These are phyloP conservation scores for Cryptococcus sp. DNA, from an alignment of 1,284 basidiomycete species.

Conservation along the genomic window DNA sequence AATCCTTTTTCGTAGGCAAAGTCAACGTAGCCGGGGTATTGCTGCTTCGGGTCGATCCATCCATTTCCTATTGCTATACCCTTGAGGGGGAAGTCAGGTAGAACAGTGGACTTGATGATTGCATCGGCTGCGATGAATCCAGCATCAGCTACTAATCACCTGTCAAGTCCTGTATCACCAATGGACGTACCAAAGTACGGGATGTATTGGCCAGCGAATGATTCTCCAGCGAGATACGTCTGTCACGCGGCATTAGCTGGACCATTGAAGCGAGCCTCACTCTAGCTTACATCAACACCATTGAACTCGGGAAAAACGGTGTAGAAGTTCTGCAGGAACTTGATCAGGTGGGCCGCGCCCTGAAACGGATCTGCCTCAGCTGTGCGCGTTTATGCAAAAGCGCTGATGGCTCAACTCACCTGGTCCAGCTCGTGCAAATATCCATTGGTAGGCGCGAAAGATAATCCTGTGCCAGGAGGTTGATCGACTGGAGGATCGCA, in stretches of 20 bases:
- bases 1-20: constrained; percentile 80
- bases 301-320: constrained; percentile 85
- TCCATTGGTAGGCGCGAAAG: constrained; percentile 80
- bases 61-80: constrained; percentile 95
- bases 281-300: constrained; percentile 71
- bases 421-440: constrained; percentile 78
- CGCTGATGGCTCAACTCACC: constrained; percentile 53
- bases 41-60: constrained; percentile 87
- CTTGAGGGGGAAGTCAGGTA: constrained; percentile 61
- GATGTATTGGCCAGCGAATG: constrained; percentile 98
- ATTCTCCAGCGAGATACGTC: constrained; percentile 92
- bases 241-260: constrained; percentile 47
- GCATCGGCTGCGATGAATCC: constrained; percentile 65
- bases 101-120: constrained; percentile 65
- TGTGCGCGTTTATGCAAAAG: not conserved
- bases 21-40: constrained; percentile 89
- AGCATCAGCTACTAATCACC: too few relatives aligned
- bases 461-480: constrained; percentile 92
- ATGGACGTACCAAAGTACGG: constrained; percentile 77
- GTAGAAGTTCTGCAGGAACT: constrained; percentile 87
- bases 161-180: not conserved
- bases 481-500: constrained; percentile 72
- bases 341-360: constrained; percentile 68
- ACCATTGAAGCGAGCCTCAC: not conserved
- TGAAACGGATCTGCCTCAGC: not conserved